A percentile compares a stretch with the other conserved stretches of the same genome.
These are phyloP conservation scores for Sesbania bispinosa DNA, from an alignment of 306 rosid species.

Conservation along the genomic window DNA sequence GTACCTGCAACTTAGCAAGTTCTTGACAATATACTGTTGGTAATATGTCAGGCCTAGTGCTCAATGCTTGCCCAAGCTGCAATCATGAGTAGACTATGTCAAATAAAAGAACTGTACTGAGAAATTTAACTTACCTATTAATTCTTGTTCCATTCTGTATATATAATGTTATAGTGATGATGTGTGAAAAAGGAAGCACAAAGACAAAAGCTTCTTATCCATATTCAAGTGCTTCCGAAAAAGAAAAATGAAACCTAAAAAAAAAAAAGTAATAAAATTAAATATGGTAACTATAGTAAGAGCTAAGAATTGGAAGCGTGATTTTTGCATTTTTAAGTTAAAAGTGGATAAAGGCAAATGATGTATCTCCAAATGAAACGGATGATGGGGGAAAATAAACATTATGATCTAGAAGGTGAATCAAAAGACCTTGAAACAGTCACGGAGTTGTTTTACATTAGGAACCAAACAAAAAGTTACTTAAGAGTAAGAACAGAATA, in stretches of 20 bases:
- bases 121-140: not conserved
- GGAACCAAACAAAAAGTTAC: not conserved
- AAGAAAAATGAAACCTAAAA: not conserved
- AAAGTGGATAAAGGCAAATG: not conserved
- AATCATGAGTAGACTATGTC: conserved; percentile 33
- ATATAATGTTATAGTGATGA: not conserved
- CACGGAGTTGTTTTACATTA: not conserved
- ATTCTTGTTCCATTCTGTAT: not conserved
- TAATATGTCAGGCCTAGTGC: conserved; percentile 93
- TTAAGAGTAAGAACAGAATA: not conserved
- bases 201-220: not conserved
- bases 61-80: conserved; percentile 98
- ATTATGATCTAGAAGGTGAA: not conserved
- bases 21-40: conserved; percentile 85
- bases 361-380: not conserved
- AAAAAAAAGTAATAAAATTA: not conserved
- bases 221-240: not conserved
- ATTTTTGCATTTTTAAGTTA: conserved; percentile 9
- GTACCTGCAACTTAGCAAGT: conserved; percentile 85
- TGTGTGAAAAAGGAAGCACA: not conserved
- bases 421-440: not conserved
- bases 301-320: not conserved
- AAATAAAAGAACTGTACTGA: conserved; percentile 19
- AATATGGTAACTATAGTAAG: not conserved
- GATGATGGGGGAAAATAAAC: not conserved